Evolutionary conservation across 2,329 filamentous ascomycete genomes (phyloP).

Genomic region (Coniochaeta sp.): DNA sequence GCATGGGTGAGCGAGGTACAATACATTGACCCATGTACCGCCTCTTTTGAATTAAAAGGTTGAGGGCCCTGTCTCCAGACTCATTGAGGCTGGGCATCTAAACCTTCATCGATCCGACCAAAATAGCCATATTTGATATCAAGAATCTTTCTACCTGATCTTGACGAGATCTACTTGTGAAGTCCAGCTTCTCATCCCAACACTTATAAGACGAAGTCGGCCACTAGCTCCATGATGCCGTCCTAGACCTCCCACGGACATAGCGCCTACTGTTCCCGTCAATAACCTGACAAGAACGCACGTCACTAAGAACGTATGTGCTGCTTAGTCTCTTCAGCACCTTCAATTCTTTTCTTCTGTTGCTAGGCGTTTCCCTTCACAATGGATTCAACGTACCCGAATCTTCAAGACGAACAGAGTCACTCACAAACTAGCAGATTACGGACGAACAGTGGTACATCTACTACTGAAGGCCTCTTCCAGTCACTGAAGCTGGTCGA

Average conservation of each 20-base stretch:
- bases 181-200: neutral
- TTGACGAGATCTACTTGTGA: neutral
- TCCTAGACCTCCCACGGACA: neutral
- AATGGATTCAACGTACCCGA: constrained; percentile 14
- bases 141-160: constrained; percentile 4
- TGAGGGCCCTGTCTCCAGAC: neutral
- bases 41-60: constrained; percentile 1
- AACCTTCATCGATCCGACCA: constrained; percentile 1
- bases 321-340: constrained; percentile 7
- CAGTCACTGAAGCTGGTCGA: constrained; percentile 14
- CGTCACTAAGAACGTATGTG: constrained; percentile 13
- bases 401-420: constrained; percentile 11
- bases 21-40: neutral
- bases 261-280: neutral
- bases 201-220: constrained; percentile 1
- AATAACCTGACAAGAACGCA: neutral
- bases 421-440: constrained; percentile 18
- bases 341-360: constrained; percentile 2
- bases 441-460: constrained; percentile 13
- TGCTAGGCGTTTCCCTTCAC: constrained; percentile 2
- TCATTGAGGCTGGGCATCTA: constrained; percentile 1
- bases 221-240: neutral
- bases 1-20: neutral
- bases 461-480: constrained; percentile 14
- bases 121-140: constrained; percentile 2